A percentile compares a stretch with the other conserved stretches of the same genome.
These are phyloP conservation scores for Penicillium ochrochloron DNA, from an alignment of 495 filamentous ascomycete species.

Conservation along the genomic window DNA sequence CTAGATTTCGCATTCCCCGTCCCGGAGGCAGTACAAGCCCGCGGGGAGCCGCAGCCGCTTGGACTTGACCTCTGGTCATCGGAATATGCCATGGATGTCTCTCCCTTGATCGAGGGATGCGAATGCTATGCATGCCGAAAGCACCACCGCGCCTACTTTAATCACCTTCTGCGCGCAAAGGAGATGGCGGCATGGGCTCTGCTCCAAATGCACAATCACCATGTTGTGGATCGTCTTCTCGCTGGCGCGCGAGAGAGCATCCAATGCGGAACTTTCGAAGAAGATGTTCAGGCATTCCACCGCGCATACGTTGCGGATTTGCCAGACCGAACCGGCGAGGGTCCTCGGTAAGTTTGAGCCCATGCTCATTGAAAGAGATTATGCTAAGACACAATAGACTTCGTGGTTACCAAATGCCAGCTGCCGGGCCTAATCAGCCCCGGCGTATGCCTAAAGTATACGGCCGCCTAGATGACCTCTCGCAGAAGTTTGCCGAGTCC, in stretches of 20 bases:
- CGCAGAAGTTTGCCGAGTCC: conserved; percentile 55
- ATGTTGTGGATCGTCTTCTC: conserved; percentile 76
- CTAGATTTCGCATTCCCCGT: conserved; percentile 77
- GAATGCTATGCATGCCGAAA: conserved; percentile 80
- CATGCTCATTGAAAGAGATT: conserved; percentile 5
- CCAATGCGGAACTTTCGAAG: conserved; percentile 63
- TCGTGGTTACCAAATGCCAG: conserved; percentile 83
- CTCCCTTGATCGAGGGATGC: conserved; percentile 65
- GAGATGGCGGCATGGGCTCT: conserved; percentile 98
- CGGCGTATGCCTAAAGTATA: conserved; percentile 73
- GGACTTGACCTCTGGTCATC: conserved; percentile 76
- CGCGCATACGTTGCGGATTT: conserved; percentile 66
- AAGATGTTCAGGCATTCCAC: conserved; percentile 59
- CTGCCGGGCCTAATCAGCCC: conserved; percentile 62
- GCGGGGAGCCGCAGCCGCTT: conserved; percentile 51
- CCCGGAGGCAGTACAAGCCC: conserved; percentile 27
- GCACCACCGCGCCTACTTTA: conserved; percentile 85
- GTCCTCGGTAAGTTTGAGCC: conserved; percentile 65
- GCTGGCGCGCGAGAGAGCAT: conserved; percentile 65
- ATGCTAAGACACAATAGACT: conserved; percentile 48
- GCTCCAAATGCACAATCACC: conserved; percentile 87
- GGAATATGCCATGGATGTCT: conserved; percentile 58
- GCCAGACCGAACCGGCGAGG: conserved; percentile 73
- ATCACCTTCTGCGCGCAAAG: conserved; percentile 83
- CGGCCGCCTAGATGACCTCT: conserved; percentile 55